Evolutionary conservation across 352 stramenopile genomes (phyloP).

Genomic region (Globisporangium solare): DNA sequence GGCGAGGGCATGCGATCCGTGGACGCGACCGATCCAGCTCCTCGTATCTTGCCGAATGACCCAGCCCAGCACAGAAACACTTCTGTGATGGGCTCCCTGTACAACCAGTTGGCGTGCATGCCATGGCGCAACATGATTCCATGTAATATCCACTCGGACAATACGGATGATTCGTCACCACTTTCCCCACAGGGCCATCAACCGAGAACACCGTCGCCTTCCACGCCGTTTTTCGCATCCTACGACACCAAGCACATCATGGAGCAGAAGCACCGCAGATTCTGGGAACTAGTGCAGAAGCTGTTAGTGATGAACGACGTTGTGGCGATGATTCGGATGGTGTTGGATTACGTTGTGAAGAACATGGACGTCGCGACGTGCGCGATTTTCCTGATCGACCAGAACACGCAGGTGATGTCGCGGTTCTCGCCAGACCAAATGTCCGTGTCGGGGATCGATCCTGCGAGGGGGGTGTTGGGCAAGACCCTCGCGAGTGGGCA

Average conservation of each 20-base stretch:
- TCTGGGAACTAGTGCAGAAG: constrained; percentile 73
- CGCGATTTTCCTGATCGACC: constrained; percentile 72
- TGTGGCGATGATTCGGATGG: constrained; percentile 62
- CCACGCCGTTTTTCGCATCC: constrained; percentile 12
- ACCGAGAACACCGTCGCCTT: constrained; percentile 7
- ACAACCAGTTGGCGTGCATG: constrained; percentile 20
- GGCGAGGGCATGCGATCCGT: not conserved
- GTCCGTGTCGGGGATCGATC: constrained; percentile 46
- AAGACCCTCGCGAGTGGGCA: constrained; percentile 29
- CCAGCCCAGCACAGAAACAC: not conserved
- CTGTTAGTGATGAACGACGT: constrained; percentile 69
- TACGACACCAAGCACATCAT: constrained; percentile 33
- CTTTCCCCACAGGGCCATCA: not conserved
- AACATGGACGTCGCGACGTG: constrained; percentile 44
- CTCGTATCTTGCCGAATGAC: not conserved
- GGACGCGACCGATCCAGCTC: not conserved
- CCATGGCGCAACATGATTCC: constrained; percentile 23
- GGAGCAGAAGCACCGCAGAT: constrained; percentile 67
- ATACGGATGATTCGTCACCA: constrained; percentile 6
- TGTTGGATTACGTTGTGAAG: constrained; percentile 62
- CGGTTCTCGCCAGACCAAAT: constrained; percentile 47
- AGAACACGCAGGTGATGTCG: constrained; percentile 73
- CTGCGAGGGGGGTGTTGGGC: constrained; percentile 50
- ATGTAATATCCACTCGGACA: constrained; percentile 4
- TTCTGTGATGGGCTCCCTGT: constrained; percentile 11